phyloP scores from a whole-genome alignment of 2,329 filamentous ascomycete species.

The Colletotrichum australisinense region DNA sequence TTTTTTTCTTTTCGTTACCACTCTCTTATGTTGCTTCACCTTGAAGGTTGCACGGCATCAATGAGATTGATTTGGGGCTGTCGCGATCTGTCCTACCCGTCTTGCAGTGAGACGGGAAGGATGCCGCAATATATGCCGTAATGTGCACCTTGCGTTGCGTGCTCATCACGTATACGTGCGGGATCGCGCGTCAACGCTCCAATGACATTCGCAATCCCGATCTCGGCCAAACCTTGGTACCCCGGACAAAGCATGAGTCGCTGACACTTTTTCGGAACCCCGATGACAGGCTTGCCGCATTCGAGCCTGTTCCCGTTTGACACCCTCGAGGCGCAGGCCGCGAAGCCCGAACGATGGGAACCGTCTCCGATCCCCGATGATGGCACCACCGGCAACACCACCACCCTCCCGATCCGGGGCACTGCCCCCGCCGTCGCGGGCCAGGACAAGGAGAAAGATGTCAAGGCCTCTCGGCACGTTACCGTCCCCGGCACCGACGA shows the following conservation, averaged over 20 bases:
- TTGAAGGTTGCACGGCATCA: not conserved
- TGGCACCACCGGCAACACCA: slow-evolving; percentile 47
- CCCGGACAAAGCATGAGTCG: slow-evolving; percentile 1
- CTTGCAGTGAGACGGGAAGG: not conserved
- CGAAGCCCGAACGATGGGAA: slow-evolving; percentile 78
- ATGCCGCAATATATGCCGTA: slow-evolving; percentile 32
- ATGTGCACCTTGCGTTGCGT: slow-evolving; percentile 31
- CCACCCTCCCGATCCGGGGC: slow-evolving; percentile 37
- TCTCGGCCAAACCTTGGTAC: not conserved
- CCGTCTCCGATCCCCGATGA: slow-evolving; percentile 66
- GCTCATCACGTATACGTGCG: slow-evolving; percentile 2
- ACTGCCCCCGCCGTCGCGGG: not conserved
- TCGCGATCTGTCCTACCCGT: not conserved
- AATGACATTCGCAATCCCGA: slow-evolving; percentile 2
- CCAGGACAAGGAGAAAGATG: slow-evolving; percentile 8
- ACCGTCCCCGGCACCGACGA: slow-evolving; percentile 73
- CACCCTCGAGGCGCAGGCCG: slow-evolving; percentile 85
- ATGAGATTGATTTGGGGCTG: not conserved
- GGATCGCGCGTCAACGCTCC: not conserved
- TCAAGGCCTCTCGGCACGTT: slow-evolving; percentile 61
- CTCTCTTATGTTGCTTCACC: not conserved
- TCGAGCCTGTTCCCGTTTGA: slow-evolving; percentile 89
- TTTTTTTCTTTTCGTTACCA: not conserved
- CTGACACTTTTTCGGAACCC: slow-evolving; percentile 1
- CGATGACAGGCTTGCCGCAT: slow-evolving; percentile 77